Conservation (phyloP, 2,329 filamentous ascomycete genomes). For the Metarhizium album region DNA sequence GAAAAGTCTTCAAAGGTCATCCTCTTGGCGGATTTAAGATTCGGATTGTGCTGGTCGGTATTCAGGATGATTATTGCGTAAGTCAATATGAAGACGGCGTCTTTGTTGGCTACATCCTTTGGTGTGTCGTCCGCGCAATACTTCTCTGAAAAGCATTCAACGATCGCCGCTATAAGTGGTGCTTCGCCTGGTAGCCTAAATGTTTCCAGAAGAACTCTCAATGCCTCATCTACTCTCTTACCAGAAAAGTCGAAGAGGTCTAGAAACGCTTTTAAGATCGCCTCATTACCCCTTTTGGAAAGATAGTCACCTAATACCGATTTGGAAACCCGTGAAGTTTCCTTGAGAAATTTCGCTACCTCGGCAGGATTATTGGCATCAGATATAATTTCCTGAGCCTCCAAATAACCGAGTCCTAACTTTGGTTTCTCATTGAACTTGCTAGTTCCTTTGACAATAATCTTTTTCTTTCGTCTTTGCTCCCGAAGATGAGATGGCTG, state of each 20-base stretch:
- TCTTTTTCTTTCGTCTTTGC: constrained; percentile 69
- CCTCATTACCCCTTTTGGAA: constrained; percentile 81
- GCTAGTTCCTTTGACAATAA: constrained; percentile 75
- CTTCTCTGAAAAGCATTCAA: constrained; percentile 76
- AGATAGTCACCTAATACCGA: constrained; percentile 84
- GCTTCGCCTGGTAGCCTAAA: constrained; percentile 94
- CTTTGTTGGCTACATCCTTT: constrained; percentile 69
- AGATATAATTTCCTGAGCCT: constrained; percentile 75
- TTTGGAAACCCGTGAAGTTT: constrained; percentile 82
- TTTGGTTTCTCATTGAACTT: constrained; percentile 97
- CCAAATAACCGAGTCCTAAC: constrained; percentile 74
- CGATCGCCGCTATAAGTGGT: constrained; percentile 82
- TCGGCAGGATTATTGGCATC: constrained; percentile 62
- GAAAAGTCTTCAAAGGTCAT: constrained; percentile 81
- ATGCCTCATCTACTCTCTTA: constrained; percentile 80
- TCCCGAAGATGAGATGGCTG: constrained; percentile 54
- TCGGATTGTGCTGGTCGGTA: constrained; percentile 93
- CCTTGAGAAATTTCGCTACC: constrained; percentile 78
- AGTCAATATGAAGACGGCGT: constrained; percentile 79
- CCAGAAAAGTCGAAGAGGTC: constrained; percentile 78
- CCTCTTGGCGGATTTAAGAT: constrained; percentile 64
- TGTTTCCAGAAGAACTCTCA: constrained; percentile 75
- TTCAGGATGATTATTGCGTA: constrained; percentile 98
- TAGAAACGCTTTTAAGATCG: constrained; percentile 75
- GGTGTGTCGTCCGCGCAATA: constrained; percentile 64